Evolutionary conservation across 768 basidiomycete species (phyloP).

Genomic region (Boletus fagicola): DNA sequence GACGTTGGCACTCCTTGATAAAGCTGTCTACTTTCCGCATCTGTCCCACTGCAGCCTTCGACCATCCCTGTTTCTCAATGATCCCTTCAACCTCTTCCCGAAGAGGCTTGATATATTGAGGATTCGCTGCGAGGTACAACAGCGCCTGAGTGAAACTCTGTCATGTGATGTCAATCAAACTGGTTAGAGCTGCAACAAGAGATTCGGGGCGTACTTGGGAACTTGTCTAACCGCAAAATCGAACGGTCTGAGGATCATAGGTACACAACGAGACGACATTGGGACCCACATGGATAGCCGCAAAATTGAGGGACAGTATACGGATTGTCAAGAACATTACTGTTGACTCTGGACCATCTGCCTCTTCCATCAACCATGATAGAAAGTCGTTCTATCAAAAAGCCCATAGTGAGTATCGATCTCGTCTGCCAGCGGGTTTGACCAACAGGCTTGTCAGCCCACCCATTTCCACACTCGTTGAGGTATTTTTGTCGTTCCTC

Average conservation of each 20-base stretch:
- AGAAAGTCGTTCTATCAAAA: conserved; percentile 31
- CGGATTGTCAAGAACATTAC: conserved; percentile 21
- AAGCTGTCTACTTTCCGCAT: conserved; percentile 43
- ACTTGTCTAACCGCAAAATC: neutral
- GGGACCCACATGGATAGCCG: neutral
- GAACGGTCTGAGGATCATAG: neutral
- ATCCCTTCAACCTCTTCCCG: conserved; percentile 21
- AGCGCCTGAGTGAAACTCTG: conserved; percentile 23
- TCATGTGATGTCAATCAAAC: conserved; percentile 14
- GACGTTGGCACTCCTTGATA: conserved; percentile 14
- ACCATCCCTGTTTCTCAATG: conserved; percentile 2
- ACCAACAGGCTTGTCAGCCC: conserved; percentile 33
- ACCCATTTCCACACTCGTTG: conserved; percentile 24
- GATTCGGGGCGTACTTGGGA: neutral
- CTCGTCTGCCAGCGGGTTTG: neutral
- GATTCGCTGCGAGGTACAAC: conserved; percentile 35
- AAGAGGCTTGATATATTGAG: conserved; percentile 33
- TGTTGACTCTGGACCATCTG: conserved; percentile 12
- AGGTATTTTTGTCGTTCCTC: conserved; percentile 26
- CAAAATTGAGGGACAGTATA: neutral
- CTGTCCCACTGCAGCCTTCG: conserved; percentile 20
- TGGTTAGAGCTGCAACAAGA: neutral
- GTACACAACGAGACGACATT: neutral
- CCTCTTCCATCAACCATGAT: conserved; percentile 32
- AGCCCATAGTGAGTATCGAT: neutral